Percentiles rank a stretch among this genome's conserved stretches.
Conservation (phyloP, 2,329 filamentous ascomycete genomes). For the Colletotrichum costaricense region DNA sequence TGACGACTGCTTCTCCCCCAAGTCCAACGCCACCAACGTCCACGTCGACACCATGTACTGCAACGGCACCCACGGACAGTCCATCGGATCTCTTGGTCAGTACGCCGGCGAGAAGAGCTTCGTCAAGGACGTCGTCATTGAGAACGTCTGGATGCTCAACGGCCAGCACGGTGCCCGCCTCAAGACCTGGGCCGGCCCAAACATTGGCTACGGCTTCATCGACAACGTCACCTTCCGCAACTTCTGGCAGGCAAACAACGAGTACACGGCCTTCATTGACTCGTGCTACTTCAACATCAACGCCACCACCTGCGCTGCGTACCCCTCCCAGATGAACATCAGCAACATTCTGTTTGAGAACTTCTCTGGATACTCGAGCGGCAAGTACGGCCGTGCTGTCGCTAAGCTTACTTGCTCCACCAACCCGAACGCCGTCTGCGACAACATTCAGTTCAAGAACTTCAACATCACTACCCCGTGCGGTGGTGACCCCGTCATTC, state of each 20-base stretch:
- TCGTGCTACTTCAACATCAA: constrained; percentile 63
- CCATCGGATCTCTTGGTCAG: constrained; percentile 70
- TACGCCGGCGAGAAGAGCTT: constrained; percentile 58
- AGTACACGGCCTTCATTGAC: constrained; percentile 70
- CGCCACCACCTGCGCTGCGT: constrained; percentile 68
- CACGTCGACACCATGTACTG: constrained; percentile 69
- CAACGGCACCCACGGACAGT: constrained; percentile 71
- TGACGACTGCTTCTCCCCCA: constrained; percentile 74
- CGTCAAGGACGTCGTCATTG: constrained; percentile 62
- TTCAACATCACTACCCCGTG: constrained; percentile 64
- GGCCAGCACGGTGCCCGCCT: constrained; percentile 69
- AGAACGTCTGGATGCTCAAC: constrained; percentile 64
- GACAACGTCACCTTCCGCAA: constrained; percentile 71
- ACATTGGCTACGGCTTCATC: constrained; percentile 68
- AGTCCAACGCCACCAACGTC: constrained; percentile 70
- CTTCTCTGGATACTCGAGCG: constrained; percentile 64
- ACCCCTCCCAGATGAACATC: constrained; percentile 65
- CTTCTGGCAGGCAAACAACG: constrained; percentile 67
- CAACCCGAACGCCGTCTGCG: constrained; percentile 62
- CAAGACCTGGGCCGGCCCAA: constrained; percentile 69
- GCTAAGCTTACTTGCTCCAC: constrained; percentile 65
- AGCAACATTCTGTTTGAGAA: constrained; percentile 68
- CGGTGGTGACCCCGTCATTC: constrained; percentile 54
- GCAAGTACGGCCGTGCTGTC: constrained; percentile 63
- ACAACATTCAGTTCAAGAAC: constrained; percentile 63